A percentile compares a stretch with the other conserved stretches of the same genome.
phyloP scores from a whole-genome alignment of 176 grass and related monocot genomes.

The Avena insularis region DNA sequence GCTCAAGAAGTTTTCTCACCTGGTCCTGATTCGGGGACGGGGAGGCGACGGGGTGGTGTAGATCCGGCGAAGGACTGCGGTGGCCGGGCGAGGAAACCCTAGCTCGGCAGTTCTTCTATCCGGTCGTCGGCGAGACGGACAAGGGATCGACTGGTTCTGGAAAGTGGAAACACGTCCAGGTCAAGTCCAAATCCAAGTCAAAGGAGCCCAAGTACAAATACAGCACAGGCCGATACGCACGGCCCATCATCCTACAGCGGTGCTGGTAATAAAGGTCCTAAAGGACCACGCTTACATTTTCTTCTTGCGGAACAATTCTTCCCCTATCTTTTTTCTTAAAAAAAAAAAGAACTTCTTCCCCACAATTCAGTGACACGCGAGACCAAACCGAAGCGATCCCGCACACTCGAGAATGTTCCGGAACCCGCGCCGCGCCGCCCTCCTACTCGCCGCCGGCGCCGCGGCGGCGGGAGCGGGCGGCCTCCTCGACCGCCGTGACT shows the following conservation, averaged over 20 bases:
- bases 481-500: not conserved
- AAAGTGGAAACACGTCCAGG: too few species aligned
- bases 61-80: not conserved
- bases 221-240: not conserved
- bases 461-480: not conserved
- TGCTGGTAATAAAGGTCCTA: too few species aligned
- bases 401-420: constrained; percentile 34
- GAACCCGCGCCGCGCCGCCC: constrained; percentile 34
- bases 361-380: too few species aligned
- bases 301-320: not conserved
- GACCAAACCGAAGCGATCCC: not conserved
- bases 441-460: constrained; percentile 24
- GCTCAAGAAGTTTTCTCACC: not conserved
- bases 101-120: not conserved
- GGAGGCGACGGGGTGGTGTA: not conserved
- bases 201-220: too few species aligned
- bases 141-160: too few species aligned
- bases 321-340: too few species aligned
- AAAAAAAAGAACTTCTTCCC: too few species aligned
- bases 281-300: not conserved
- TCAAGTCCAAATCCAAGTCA: not conserved
- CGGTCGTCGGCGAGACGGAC: not conserved
- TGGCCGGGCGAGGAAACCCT: not conserved
- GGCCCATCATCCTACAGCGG: not conserved
- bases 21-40: not conserved